Base-by-base conservation (phyloP, 305 asterid species). In the Fraxinus latifolia region DNA sequence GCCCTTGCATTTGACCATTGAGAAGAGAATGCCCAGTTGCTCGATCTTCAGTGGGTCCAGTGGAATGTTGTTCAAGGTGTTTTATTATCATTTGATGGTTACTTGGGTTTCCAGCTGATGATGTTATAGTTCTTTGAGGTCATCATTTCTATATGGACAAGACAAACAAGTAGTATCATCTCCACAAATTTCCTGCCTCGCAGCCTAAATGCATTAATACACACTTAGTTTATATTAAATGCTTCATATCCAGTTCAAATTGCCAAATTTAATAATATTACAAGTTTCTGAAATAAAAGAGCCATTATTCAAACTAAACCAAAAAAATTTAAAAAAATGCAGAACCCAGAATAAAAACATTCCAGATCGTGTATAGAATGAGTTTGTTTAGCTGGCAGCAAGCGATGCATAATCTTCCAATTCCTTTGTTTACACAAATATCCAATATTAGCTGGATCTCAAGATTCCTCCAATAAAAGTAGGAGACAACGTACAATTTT, bases 401-500 rank as follows among this genome's bases (percentile, higher is more conserved):
- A n/a, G 77, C 31, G 65, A 72, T 36, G 29, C 37, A 65, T 4
- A 60, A 80, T 72, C 79, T 77, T 76, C 71, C 25, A 79, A 72
- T 70, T 81, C 70, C 70, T 36, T 75, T 34, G 53, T 17, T 7
- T 79, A 79, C 60, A 67, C 67, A 80, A 80, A 53, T 39, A 50
- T 75, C 67, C 33, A 39, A 62, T 19, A 44, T 71, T 32, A 15
- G 29, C 72, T 58, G 0, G 34, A 67, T 11, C 34, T 27, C 73
- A 67, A 33, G 77, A 76, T 80, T 44, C 47, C 6, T 58, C 62
- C 19, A 79, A 78, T 37, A 32, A 79, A 67, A 67, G 47, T 50
- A 33, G 76, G 75, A 65, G 44, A 80, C 17, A 25, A 34, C 53
- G 12, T 25, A 53, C 67, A 80, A 83, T 71, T 55, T 67, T 62